phyloP scores from a whole-genome alignment of 495 filamentous ascomycete genomes.

The Tuber aestivum region DNA sequence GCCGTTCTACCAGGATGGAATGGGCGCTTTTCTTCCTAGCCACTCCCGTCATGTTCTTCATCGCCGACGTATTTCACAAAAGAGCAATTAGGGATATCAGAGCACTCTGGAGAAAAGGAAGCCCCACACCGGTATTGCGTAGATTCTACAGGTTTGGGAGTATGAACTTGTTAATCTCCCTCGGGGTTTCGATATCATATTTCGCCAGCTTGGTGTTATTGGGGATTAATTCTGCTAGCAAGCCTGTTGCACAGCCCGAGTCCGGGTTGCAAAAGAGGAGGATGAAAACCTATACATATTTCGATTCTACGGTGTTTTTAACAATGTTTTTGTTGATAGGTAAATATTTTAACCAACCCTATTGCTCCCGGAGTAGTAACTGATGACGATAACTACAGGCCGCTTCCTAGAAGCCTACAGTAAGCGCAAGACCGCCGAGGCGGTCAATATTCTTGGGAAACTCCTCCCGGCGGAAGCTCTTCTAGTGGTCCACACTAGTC shows the following conservation, averaged over 20 bases:
- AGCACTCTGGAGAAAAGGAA: constrained; percentile 70
- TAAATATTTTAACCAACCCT: background rate
- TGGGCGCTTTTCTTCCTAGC: constrained; percentile 77
- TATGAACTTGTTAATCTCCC: constrained; percentile 91
- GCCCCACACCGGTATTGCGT: constrained; percentile 62
- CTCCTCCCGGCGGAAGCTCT: constrained; percentile 72
- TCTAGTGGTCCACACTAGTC: constrained; percentile 48
- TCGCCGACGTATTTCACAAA: constrained; percentile 75
- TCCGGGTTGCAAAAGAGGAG: constrained; percentile 42
- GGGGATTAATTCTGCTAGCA: constrained; percentile 53
- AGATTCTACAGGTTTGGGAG: constrained; percentile 90
- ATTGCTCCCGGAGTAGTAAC: background rate
- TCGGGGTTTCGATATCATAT: constrained; percentile 82
- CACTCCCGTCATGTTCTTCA: constrained; percentile 81
- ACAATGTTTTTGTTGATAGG: constrained; percentile 81
- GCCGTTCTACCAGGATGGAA: constrained; percentile 66
- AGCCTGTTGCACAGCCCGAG: constrained; percentile 40
- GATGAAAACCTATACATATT: constrained; percentile 58
- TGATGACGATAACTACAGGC: constrained; percentile 35
- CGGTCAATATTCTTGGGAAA: constrained; percentile 69
- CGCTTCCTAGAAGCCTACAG: constrained; percentile 81
- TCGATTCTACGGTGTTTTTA: constrained; percentile 87
- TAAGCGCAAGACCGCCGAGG: constrained; percentile 82
- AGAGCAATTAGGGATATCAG: constrained; percentile 71
- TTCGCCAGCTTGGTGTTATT: constrained; percentile 73